phyloP scores from a whole-genome alignment of 371 early-diverging fungal genomes.

The Syncephalastrum sp. region DNA sequence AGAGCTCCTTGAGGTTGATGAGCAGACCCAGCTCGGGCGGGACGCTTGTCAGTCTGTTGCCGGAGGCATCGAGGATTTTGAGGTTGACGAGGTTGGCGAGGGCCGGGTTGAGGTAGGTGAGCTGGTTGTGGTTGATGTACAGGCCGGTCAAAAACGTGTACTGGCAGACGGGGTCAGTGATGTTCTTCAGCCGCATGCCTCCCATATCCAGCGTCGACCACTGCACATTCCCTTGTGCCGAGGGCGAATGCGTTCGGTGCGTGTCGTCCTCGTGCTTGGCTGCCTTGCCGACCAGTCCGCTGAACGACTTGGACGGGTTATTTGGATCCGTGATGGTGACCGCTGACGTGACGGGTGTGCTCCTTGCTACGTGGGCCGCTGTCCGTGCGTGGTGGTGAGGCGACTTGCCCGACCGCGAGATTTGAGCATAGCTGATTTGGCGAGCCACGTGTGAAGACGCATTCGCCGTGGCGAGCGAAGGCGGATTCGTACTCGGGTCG shows the following conservation, averaged over 20 bases:
- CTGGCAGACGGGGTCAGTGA: constrained; percentile 70
- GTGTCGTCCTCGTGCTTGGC: constrained; percentile 11
- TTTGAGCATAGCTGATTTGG: constrained; percentile 69
- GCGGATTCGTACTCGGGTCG: too few relatives aligned
- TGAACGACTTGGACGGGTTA: constrained; percentile 51
- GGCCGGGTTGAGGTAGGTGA: constrained; percentile 74
- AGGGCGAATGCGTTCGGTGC: too few relatives aligned
- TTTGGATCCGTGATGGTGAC: constrained; percentile 67
- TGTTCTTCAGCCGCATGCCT: constrained; percentile 87
- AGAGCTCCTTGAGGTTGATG: constrained; percentile 79
- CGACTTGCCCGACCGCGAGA: constrained; percentile 74
- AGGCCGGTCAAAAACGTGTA: constrained; percentile 88
- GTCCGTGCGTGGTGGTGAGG: constrained; percentile 91
- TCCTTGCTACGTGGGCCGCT: constrained; percentile 65
- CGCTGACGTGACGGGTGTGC: constrained; percentile 46
- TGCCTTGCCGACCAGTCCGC: constrained; percentile 28
- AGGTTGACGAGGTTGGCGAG: constrained; percentile 68
- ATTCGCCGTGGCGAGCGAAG: constrained; percentile 20
- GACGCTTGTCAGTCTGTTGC: constrained; percentile 84
- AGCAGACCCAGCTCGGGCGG: constrained; percentile 94
- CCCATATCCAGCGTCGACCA: constrained; percentile 92
- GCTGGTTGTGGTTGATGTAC: constrained; percentile 92
- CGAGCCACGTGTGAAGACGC: constrained; percentile 64
- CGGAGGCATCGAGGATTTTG: constrained; percentile 80
- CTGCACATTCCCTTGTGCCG: constrained; percentile 1